Base-by-base conservation (phyloP, 2,329 filamentous ascomycete species). In the Pseudogymnoascus sp. region DNA sequence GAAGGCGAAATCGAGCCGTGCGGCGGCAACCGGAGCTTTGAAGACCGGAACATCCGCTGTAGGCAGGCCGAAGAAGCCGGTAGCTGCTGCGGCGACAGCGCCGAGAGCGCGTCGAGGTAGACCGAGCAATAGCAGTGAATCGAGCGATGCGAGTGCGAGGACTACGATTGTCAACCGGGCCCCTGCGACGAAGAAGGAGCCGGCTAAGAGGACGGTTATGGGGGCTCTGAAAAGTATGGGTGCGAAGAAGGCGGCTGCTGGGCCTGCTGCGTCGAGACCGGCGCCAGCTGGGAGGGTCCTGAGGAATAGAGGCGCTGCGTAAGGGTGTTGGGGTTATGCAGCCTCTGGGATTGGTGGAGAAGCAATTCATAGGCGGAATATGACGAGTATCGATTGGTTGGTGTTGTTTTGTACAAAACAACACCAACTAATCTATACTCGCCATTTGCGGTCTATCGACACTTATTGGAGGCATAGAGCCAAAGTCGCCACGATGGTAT, bases 41-140 rank as follows among this genome's bases (percentile, higher is more conserved):
- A 66, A 56, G 25, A 61, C 64, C 1, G 42, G 60, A 11, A 64
- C 64, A 23, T 25, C 53, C 33, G 70, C 65, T 31, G 65, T 63
- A 7, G 68, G 67, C 23, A 61, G 71, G 63, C 71, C 68, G 35
- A 71, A 67, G 64, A 70, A 14, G 61, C 64, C n/a, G 38, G 72
- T 77, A 31, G 72, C 77, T 18, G 70, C 75, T 35, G 70, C 75
- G 0, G 65, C 75, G 23, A 69, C 77, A 18, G 69, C 75, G n/a
- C 69, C 75, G 2, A 76, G 76, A 25, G 75, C 76, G 18, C 82
- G 81, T 35, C 79, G 80, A 64, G 80, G 80, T 65, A 80, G 83
- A 72, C 74, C 77, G 70, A 89, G 87, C 69, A 80, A 77, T 67
- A 79, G 77, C 63, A 89, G 86, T 71, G 85, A 85, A 70, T 79